Evolutionary conservation across 1,284 basidiomycete genomes (phyloP).

Genomic region (Boletus putidus): DNA sequence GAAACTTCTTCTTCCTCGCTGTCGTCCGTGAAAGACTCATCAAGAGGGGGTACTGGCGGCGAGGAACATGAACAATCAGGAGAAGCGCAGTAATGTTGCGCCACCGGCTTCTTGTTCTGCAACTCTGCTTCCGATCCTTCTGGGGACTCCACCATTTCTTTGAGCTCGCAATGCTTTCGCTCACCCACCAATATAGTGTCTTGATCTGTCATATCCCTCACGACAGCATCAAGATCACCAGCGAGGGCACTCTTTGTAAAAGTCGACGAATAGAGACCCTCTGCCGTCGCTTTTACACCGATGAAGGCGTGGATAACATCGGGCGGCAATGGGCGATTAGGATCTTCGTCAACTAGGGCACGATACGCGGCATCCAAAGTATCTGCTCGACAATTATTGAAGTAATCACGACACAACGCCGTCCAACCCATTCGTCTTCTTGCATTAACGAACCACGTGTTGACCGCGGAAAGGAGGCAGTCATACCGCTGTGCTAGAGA

Average conservation of each 20-base stretch:
- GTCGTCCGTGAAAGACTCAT: constrained; percentile 1
- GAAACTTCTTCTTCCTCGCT: constrained; percentile 4
- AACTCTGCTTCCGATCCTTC: neutral
- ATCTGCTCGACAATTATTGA: neutral
- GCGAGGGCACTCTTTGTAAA: constrained; percentile 34
- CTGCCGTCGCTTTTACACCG: neutral
- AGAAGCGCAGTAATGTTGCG: neutral
- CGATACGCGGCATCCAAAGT: neutral
- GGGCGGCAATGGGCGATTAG: neutral
- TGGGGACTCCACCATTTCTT: neutral
- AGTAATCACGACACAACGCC: neutral
- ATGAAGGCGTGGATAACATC: neutral
- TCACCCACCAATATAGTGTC: neutral
- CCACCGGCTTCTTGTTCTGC: neutral
- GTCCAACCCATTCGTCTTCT: neutral
- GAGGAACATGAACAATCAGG: neutral
- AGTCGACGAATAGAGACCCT: constrained; percentile 1
- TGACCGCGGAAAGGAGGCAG: neutral
- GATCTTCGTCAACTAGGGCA: neutral
- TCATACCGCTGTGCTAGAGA: neutral
- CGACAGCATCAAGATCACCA: constrained; percentile 29
- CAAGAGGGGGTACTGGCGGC: neutral
- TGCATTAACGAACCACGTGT: neutral
- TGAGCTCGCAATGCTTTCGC: neutral
- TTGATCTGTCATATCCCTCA: constrained; percentile 33